Percentiles rank a stretch among this genome's conserved stretches.
Evolutionary conservation across 2,329 filamentous ascomycete species (phyloP).

Genomic region (Fusarium heterosporum): DNA sequence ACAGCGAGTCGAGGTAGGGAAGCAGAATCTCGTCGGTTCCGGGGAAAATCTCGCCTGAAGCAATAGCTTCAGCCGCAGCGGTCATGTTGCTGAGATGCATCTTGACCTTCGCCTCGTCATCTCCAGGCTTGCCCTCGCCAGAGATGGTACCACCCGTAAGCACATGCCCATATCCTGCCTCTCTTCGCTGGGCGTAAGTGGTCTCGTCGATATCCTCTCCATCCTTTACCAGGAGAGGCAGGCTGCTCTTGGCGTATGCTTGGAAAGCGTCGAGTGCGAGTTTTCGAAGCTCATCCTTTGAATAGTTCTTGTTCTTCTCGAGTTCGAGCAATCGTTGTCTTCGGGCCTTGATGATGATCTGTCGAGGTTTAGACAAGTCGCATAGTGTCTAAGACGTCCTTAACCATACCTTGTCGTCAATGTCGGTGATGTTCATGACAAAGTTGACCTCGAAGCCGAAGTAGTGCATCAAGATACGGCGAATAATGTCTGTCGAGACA

Average conservation of each 20-base stretch:
- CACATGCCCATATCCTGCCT: constrained; percentile 65
- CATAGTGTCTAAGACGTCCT: background rate
- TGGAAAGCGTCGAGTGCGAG: constrained; percentile 66
- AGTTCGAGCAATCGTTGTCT: constrained; percentile 85
- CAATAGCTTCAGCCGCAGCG: constrained; percentile 62
- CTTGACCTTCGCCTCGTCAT: constrained; percentile 87
- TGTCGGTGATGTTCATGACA: constrained; percentile 93
- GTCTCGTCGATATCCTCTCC: constrained; percentile 58
- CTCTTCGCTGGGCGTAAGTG: constrained; percentile 63
- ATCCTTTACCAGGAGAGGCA: constrained; percentile 63
- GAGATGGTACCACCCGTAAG: constrained; percentile 66
- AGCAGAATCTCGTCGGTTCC: constrained; percentile 76
- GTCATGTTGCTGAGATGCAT: constrained; percentile 82
- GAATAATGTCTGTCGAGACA: constrained; percentile 88
- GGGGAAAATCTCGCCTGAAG: constrained; percentile 62
- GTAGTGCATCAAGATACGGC: constrained; percentile 84
- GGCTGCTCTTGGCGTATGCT: constrained; percentile 66
- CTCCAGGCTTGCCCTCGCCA: constrained; percentile 72
- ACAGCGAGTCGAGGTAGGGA: constrained; percentile 81
- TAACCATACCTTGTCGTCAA: constrained; percentile 74
- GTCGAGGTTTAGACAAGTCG: constrained; percentile 35
- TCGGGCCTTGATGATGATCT: constrained; percentile 73
- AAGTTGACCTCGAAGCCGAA: constrained; percentile 86
- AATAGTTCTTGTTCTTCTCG: constrained; percentile 75
- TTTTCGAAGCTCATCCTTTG: constrained; percentile 58